Conservation (phyloP, 139 green algal genomes). For the Auxenochlorella pyrenoidosa region DNA sequence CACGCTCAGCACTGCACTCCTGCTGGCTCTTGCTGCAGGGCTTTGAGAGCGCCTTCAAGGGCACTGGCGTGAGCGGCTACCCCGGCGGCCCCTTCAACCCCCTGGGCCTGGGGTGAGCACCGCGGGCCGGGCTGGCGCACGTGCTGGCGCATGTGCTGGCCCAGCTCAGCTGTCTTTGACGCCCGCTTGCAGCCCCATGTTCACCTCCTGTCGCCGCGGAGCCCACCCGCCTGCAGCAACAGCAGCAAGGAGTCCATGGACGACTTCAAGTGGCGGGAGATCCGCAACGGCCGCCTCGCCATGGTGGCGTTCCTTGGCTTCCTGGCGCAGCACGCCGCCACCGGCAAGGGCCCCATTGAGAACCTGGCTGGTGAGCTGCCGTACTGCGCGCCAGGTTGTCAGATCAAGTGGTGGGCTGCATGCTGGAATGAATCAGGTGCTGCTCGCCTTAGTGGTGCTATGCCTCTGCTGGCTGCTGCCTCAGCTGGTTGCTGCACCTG, state of each 20-base stretch:
- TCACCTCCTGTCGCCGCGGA: neutral
- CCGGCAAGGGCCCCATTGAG: slow-evolving; percentile 76
- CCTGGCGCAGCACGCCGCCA: slow-evolving; percentile 83
- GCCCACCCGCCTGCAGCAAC: neutral
- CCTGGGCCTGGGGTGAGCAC: slow-evolving; percentile 57
- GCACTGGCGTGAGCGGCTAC: slow-evolving; percentile 71
- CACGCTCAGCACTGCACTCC: neutral
- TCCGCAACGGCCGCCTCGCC: slow-evolving; percentile 58
- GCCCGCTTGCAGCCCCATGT: neutral
- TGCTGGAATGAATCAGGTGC: too few relatives aligned
- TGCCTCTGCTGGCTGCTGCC: neutral
- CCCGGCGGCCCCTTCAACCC: slow-evolving; percentile 86
- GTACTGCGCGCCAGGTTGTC: too few relatives aligned
- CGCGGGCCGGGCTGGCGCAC: neutral
- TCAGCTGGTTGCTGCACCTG: neutral
- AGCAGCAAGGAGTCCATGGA: slow-evolving; percentile 32
- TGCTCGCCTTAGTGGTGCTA: too few relatives aligned
- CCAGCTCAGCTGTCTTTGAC: neutral
- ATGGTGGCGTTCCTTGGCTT: slow-evolving; percentile 78
- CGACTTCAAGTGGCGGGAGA: slow-evolving; percentile 54
- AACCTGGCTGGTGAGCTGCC: slow-evolving; percentile 39
- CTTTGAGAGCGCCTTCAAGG: slow-evolving; percentile 75
- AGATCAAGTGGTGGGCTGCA: neutral
- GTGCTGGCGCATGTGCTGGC: neutral
- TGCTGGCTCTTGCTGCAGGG: slow-evolving; percentile 40